Evolutionary conservation across 257 asterid genomes (phyloP).

Genomic region (Jasminum sambac): DNA sequence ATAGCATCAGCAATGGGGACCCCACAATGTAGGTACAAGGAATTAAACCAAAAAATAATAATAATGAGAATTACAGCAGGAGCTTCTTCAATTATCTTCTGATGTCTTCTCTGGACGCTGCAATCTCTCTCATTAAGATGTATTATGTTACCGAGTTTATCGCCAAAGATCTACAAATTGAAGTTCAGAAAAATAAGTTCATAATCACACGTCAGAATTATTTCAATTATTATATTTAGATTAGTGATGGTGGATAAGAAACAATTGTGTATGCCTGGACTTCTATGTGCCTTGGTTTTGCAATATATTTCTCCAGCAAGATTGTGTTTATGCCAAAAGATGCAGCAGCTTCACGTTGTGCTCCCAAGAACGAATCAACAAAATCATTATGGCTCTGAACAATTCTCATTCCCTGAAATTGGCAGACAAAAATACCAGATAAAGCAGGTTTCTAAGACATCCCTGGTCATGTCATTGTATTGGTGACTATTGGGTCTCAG

Average conservation of each 20-base stretch:
- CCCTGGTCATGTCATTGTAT: constrained; percentile 10
- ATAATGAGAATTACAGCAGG: constrained; percentile 71
- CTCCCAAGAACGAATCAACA: constrained; percentile 84
- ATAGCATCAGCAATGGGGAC: constrained; percentile 22
- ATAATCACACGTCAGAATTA: constrained; percentile 13
- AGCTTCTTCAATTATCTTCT: constrained; percentile 99
- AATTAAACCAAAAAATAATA: constrained; percentile 22
- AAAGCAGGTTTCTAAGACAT: constrained; percentile 18
- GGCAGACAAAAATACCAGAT: constrained; percentile 24
- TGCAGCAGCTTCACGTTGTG: constrained; percentile 99
- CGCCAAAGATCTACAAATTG: constrained; percentile 77
- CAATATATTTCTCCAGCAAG: constrained; percentile 93
- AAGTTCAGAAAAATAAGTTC: constrained; percentile 13
- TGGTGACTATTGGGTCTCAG: constrained; percentile 13
- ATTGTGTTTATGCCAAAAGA: constrained; percentile 88
- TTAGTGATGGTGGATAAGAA: constrained; percentile 4
- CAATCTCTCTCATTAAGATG: constrained; percentile 98
- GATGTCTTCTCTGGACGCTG: constrained; percentile 98
- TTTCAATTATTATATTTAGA: constrained; percentile 1
- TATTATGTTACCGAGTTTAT: constrained; percentile 77
- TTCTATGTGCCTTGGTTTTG: constrained; percentile 95
- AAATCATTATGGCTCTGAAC: constrained; percentile 80
- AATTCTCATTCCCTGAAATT: constrained; percentile 91
- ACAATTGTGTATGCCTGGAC: constrained; percentile 69
- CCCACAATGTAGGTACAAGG: constrained; percentile 21